Conservation (phyloP, 2,329 filamentous ascomycete genomes). For the Penicillium italicum region DNA sequence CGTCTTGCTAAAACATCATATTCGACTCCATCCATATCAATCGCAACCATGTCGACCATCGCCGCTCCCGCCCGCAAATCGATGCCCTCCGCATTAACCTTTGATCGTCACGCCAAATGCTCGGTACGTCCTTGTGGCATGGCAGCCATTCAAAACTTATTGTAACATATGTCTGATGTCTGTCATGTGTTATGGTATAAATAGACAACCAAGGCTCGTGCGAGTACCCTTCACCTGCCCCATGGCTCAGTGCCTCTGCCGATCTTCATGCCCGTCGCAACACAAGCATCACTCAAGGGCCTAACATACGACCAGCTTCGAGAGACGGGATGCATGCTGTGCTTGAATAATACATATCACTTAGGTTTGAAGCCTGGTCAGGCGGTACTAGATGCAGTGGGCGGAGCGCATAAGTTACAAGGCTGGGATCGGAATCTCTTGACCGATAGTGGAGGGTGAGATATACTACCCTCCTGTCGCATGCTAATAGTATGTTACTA, state of each 20-base stretch:
- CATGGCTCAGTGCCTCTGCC: constrained; percentile 89
- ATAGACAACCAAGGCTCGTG: constrained; percentile 90
- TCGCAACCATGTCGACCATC: constrained; percentile 32
- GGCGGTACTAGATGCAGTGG: constrained; percentile 77
- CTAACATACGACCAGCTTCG: constrained; percentile 89
- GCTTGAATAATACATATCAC: constrained; percentile 98
- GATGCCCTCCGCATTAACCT: constrained; percentile 64
- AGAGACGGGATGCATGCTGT: constrained; percentile 81
- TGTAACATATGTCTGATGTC: constrained; percentile 9
- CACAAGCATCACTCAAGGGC: constrained; percentile 92
- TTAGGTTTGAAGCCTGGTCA: constrained; percentile 92
- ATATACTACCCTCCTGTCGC: constrained; percentile 8
- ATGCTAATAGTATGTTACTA: background rate
- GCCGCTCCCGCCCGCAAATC: constrained; percentile 23
- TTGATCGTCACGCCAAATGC: constrained; percentile 73
- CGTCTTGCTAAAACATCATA: background rate
- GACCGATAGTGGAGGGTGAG: constrained; percentile 60
- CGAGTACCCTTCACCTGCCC: constrained; percentile 79
- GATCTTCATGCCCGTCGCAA: constrained; percentile 98
- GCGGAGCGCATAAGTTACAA: constrained; percentile 90
- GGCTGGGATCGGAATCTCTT: constrained; percentile 94
- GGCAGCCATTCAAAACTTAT: background rate
- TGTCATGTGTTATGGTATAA: background rate
- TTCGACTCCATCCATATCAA: background rate
- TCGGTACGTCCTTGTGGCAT: constrained; percentile 57